Base-by-base conservation (phyloP, 208 protist species). In the Acanthamoeba culbertsoni region DNA sequence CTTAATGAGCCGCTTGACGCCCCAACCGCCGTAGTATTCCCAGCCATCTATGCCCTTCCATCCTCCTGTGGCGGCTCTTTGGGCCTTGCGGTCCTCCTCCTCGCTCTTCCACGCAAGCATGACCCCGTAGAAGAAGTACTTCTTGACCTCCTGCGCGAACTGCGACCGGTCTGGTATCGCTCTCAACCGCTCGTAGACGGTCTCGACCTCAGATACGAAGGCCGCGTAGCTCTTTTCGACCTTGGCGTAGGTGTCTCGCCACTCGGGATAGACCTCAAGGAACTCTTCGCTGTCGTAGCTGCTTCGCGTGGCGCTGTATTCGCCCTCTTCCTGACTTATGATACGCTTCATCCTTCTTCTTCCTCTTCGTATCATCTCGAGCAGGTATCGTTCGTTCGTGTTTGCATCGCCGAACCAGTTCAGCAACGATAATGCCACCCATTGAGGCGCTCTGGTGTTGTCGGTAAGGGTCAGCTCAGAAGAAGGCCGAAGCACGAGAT, bases 111-210 rank as follows among this genome's bases (percentile, higher is more conserved):
- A 75, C 4, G 65, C 65, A 4, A 75, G 31, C 4, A 75, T 4
- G 23, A 75, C 31, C 33, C 75, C 75, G n/a, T 48, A 48, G 75
- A 86, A 86, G 75, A 86, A 86, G 46, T 86, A 57, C 43, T 86
- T 55, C 20, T 57, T 51, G 46, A 57, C 75, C 46, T 86, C 75
- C 6, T 43, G 40, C 45, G 75, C 75, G 57, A 86, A 86, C 40
- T 51, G 14, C 8, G 3, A 35, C 23, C 42, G 6, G 45, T 86
- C 75, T 10, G 40, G 48, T 23, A 57, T 86, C 46, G 48, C 14
- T 31, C 28, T 12, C 75, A 59, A 43, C 6, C 45, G 75, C 46
- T 16, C 75, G 46, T 86, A 86, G 46, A 86, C 42, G 40, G 12
- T 55, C 46, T 57, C 75, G 7, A 86, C 40, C n/a, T 57, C 75